Evolutionary conservation across 805 yeast species (phyloP), one percentile per base, ranked within the genome.

Genomic region (Tetrapisispora taiwanensis): DNA sequence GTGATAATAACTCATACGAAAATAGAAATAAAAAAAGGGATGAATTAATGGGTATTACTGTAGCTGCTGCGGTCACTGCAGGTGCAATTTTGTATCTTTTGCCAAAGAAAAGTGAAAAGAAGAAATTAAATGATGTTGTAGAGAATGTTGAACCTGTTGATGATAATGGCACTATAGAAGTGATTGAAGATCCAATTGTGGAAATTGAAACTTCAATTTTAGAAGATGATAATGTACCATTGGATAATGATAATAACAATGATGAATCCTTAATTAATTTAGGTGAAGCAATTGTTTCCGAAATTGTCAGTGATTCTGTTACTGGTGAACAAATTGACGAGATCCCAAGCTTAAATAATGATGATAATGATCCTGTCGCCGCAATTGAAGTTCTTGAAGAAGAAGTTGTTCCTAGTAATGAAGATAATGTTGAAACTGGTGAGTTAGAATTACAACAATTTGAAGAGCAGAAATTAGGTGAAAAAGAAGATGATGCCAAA

Each of bases 401-500:
- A 3, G 19, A 10, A 13, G 13, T 14, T 13, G 33, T 17, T 3
- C 7, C 26, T n/a, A 24, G 5, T 15, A n/a, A 17, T 22, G 30
- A 31, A 15, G 13, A 17, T 2, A 10, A 22, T 31, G 32, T 2
- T 39, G 31, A 24, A 7, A 27, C n/a, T 7, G 30, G 12, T 19
- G n/a, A 22, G 17, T 15, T 10, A 8, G 45, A 42, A 22, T 12
- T 32, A 22, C 30, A 26, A 19, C 34, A 30, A 3, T 18, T 34
- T 28, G 42, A 39, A 26, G 20, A 17, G 17, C 18, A 30, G 28
- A 34, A 47, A 33, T 26, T 36, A 24, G 42, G 22, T 22, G 41
- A 42, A 32, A 42, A 38, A 12, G 69, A 59, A 41, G 65, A 59
- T 34, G 71, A 67, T 36, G 73, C 66, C 36, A 66, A 67, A 18